These are phyloP conservation scores for Breynia disticha DNA, from an alignment of 441 rosid genomes.

Conservation along the genomic window DNA sequence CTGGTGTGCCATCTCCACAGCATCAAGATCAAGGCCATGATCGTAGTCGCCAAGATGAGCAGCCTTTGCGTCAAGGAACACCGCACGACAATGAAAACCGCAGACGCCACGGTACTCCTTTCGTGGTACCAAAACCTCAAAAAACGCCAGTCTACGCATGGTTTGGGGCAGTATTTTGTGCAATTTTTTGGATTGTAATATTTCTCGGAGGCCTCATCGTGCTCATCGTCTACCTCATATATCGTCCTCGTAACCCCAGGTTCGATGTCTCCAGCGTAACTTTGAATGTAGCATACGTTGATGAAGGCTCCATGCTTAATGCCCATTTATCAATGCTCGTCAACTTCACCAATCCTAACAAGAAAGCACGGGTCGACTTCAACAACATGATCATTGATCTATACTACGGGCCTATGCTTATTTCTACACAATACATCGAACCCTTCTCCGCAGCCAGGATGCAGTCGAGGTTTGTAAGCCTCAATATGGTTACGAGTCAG, in stretches of 20 bases:
- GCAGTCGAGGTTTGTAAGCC: slow-evolving; percentile 29
- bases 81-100: background rate
- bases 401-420: slow-evolving; percentile 41
- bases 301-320: slow-evolving; percentile 52
- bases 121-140: slow-evolving; percentile 15
- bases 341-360: slow-evolving; percentile 84
- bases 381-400: slow-evolving; percentile 57
- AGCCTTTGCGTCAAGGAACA: slow-evolving; percentile 1
- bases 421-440: slow-evolving; percentile 51
- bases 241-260: slow-evolving; percentile 60
- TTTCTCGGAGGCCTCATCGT: slow-evolving; percentile 50
- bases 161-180: slow-evolving; percentile 45
- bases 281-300: slow-evolving; percentile 63
- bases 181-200: slow-evolving; percentile 43
- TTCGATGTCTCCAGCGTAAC: slow-evolving; percentile 53
- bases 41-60: slow-evolving; percentile 4
- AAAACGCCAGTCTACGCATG: slow-evolving; percentile 32
- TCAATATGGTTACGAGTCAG: slow-evolving; percentile 63
- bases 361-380: slow-evolving; percentile 61
- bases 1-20: slow-evolving; percentile 3
- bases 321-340: slow-evolving; percentile 57
- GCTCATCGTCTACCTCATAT: slow-evolving; percentile 62
- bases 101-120: background rate
- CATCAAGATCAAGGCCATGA: slow-evolving; percentile 12
- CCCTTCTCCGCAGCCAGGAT: slow-evolving; percentile 52